Base-by-base conservation (phyloP, 805 yeast species). In the Yarrowia deformans region DNA sequence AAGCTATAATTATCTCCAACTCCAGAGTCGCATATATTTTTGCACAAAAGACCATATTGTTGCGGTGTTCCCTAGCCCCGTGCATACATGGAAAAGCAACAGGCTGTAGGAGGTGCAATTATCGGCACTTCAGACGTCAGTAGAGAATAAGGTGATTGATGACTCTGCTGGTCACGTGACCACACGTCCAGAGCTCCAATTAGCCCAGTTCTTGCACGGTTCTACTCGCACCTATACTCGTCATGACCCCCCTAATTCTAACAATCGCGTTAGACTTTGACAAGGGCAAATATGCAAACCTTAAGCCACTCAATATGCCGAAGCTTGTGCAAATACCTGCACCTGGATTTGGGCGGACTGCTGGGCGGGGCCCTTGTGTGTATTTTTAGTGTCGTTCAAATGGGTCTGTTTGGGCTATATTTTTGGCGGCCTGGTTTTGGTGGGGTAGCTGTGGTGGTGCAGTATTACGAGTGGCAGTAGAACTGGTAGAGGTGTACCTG, bases 11-110 rank as follows among this genome's bases (percentile, higher is more conserved):
- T 52, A 52, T 52, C 58, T 35, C 35, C 52, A 14, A 14, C 35
- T 23, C 18, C 45, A 16, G 18, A 9, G 40, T 40, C 18, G 23
- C 49, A 45, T 48, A 54, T 48, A 54, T 19, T 23, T 23, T 23
- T 23, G 4, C 29, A 23, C 29, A 23, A 23, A 23, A 23, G 29
- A 35, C 61, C 61, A 55, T 55, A 55, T 55, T 39, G 46, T 23
- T 55, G 45, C 46, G 18, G 13, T 23, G 29, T 19, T 48, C 61
- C 61, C 61, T 55, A 55, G 40, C 61, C 61, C 61, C 40, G n/a
- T 34, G 39, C 35, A 55, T 39, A 39, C 60, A 50, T 13, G 18
- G 50, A 46, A n/a, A n/a, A n/a, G n/a, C n/a, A n/a, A n/a, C n/a
- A n/a, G n/a, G n/a, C n/a, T n/a, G n/a, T n/a, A n/a, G n/a, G n/a